These are phyloP conservation scores for Mycena vulgaris DNA, from an alignment of 768 basidiomycete genomes.

Conservation along the genomic window DNA sequence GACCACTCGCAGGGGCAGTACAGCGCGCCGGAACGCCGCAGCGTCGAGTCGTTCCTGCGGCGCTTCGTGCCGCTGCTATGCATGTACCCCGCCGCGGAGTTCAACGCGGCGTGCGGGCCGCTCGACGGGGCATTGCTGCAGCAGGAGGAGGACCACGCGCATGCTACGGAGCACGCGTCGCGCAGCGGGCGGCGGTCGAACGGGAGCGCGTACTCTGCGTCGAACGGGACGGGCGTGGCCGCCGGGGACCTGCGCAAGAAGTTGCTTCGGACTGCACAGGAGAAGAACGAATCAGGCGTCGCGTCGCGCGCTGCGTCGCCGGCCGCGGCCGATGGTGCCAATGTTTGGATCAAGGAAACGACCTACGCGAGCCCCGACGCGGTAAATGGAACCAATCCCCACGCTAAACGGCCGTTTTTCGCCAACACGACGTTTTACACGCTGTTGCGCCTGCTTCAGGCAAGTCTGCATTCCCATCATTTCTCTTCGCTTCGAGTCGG, in stretches of 20 bases:
- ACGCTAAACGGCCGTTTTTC: conserved; percentile 78
- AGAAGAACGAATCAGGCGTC: conserved; percentile 58
- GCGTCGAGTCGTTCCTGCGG: conserved; percentile 88
- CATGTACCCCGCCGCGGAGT: conserved; percentile 77
- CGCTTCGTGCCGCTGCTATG: conserved; percentile 88
- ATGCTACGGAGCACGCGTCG: conserved; percentile 49
- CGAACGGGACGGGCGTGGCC: conserved; percentile 61
- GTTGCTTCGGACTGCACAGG: conserved; percentile 82
- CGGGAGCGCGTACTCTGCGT: conserved; percentile 56
- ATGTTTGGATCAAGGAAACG: conserved; percentile 75
- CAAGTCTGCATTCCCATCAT: conserved; percentile 45
- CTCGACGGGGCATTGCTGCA: conserved; percentile 59
- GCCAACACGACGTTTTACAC: conserved; percentile 95
- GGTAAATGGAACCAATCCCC: conserved; percentile 43
- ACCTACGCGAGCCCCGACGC: conserved; percentile 46
- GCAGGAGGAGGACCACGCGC: conserved; percentile 55
- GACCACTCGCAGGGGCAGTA: conserved; percentile 88
- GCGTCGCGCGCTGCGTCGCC: conserved; percentile 35
- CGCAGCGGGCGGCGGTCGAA: conserved; percentile 65
- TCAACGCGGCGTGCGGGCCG: conserved; percentile 75
- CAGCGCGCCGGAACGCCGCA: conserved; percentile 82
- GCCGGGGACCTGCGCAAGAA: conserved; percentile 85
- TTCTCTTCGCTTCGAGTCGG: conserved; percentile 23
- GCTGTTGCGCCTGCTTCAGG: conserved; percentile 90
- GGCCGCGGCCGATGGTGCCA: conserved; percentile 46